phyloP scores from a whole-genome alignment of 2,329 filamentous ascomycete species.

The Teratosphaeria viscida region DNA sequence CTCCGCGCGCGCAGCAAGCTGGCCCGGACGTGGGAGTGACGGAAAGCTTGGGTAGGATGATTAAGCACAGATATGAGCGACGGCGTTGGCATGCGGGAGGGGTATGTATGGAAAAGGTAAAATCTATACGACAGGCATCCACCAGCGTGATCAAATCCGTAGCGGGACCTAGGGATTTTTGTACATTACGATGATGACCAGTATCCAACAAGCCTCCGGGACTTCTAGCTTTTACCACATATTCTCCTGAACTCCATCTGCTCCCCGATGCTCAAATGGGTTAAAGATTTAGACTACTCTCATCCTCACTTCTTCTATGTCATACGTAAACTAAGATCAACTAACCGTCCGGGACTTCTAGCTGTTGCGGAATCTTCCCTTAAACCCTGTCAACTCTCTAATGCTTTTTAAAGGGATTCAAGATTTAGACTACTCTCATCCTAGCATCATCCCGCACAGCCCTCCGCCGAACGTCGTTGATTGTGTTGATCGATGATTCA shows the following conservation, averaged over 20 bases:
- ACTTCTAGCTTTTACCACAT: not conserved
- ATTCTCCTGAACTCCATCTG: too few relatives aligned
- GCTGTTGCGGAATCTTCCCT: too few relatives aligned
- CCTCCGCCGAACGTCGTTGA: too few relatives aligned
- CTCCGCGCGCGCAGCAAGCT: slow-evolving; percentile 32
- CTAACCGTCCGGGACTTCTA: too few relatives aligned
- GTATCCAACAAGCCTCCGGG: too few relatives aligned
- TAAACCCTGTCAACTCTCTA: too few relatives aligned
- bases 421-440: too few relatives aligned
- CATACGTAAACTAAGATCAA: too few relatives aligned
- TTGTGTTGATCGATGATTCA: too few relatives aligned
- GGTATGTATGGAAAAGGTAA: too few relatives aligned
- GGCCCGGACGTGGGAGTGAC: slow-evolving; percentile 11
- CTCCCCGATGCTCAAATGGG: not conserved
- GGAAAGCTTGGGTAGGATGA: not conserved
- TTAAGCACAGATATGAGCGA: not conserved
- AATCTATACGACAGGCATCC: not conserved
- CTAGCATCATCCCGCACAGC: too few relatives aligned
- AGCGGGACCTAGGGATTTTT: not conserved
- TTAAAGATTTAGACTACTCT: not conserved
- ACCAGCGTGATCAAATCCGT: not conserved
- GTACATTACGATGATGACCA: not conserved
- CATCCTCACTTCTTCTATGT: not conserved
- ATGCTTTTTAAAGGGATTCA: too few relatives aligned
- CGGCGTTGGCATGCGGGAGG: not conserved